These are phyloP conservation scores for Pichia sp. DNA, from an alignment of 1,139 yeast genomes.

Conservation along the genomic window DNA sequence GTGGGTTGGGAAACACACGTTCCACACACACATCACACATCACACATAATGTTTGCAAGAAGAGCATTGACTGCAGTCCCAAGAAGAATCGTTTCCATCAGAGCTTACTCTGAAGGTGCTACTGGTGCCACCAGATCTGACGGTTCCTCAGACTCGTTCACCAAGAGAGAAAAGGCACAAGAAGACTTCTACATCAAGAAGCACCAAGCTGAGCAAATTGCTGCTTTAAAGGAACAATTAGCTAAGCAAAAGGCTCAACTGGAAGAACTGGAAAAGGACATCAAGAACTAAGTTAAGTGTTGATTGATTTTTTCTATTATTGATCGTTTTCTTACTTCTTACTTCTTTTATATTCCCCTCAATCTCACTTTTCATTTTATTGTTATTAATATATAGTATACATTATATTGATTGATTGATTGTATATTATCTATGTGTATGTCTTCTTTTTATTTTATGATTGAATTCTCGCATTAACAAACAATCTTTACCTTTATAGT, in stretches of 20 bases:
- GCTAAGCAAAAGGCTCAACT: conserved; percentile 44
- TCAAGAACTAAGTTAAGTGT: conserved; percentile 14
- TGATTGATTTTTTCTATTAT: too few species aligned
- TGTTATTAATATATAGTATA: not conserved
- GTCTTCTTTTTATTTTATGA: not conserved
- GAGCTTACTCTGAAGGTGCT: conserved; percentile 49
- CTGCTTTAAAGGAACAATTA: conserved; percentile 44
- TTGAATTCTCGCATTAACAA: too few species aligned
- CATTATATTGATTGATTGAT: not conserved
- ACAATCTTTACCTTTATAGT: too few species aligned
- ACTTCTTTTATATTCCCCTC: not conserved
- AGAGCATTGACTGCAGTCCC: conserved; percentile 33
- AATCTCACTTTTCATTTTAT: not conserved
- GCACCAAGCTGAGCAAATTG: conserved; percentile 58
- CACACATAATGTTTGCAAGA: conserved; percentile 30
- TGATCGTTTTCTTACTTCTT: not conserved
- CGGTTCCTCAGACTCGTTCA: conserved; percentile 46
- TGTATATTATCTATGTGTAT: not conserved
- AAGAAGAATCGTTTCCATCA: conserved; percentile 31
- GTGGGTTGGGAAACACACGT: not conserved
- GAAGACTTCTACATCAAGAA: conserved; percentile 60
- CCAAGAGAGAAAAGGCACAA: conserved; percentile 64
- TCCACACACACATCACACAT: conserved; percentile 1
- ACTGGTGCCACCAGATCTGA: conserved; percentile 50
- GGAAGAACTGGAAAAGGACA: conserved; percentile 32